Evolutionary conservation across 352 stramenopile species (phyloP), one percentile per base, ranked within the genome.

Genomic region (Globisporangium heterothallicum): DNA sequence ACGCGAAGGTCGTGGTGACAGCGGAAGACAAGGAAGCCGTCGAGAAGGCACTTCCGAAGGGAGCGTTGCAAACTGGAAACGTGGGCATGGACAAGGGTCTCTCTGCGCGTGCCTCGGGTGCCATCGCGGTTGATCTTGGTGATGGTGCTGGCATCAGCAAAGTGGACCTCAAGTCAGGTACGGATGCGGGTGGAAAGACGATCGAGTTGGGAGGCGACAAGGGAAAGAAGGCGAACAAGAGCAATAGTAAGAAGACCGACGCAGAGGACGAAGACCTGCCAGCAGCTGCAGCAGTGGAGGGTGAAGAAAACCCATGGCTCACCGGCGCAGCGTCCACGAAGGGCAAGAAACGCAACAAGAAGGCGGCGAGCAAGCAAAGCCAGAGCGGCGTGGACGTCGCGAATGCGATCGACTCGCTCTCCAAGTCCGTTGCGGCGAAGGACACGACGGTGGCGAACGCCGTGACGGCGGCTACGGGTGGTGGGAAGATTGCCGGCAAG

Each of bases 21-120:
- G 65, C 74, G 0, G 49, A 76, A 25, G 72, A 88, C 55, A 72
- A 83, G 55, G 49, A 74, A 32, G 63, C 61, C 0, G 74, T 91
- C 10, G 72, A 68, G 19, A 72, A 74, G 45, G 76, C 67, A 40
- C 53, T 91, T 46, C 66, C 77, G 2, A 55, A 68, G 38, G 75
- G 77, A 2, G 63, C 76, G 4, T 47, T 85, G 43, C 78, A 91
- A 53, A 86, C 74, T 1, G 61, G 69, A 8, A 70, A 35, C 27
- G 80, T 92, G 25, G 84, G 76, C 50, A 92, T 93, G 72, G 78
- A 88, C 57, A 77, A 71, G 25, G 67, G 77, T 9, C 54, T 91
- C 14, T 84, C 74, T 21, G 78, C 84, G 41, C 80, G 76, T 42
- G 73, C 84, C 8, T 73, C 75, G 0, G 70, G 72, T 5, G 55